A percentile compares a stretch with the other conserved stretches of the same genome.
Conservation (phyloP, 257 asterid species). For the Jacaranda mimosifolia region DNA sequence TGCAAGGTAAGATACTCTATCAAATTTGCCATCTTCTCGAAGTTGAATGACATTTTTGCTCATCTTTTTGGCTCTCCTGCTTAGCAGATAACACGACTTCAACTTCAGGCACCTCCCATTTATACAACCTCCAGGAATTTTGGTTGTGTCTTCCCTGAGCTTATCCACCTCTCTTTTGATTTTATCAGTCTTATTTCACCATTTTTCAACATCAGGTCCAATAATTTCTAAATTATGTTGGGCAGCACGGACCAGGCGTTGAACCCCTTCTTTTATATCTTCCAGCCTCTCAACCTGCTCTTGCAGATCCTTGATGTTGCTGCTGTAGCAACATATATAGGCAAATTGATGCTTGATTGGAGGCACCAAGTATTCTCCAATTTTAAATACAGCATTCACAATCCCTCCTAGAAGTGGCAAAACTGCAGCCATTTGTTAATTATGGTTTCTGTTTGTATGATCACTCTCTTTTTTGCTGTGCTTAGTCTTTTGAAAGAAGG, state of each 20-base stretch:
- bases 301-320: constrained; percentile 15
- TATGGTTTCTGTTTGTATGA: not conserved
- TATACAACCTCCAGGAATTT: constrained; percentile 25
- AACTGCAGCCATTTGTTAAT: not conserved
- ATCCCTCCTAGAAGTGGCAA: constrained; percentile 8
- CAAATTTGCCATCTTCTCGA: constrained; percentile 14
- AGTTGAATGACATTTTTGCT: not conserved
- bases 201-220: constrained; percentile 14
- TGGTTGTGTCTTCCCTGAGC: constrained; percentile 6
- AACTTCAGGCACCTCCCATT: constrained; percentile 25
- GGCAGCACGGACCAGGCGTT: constrained; percentile 27
- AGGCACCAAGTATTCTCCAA: constrained; percentile 22
- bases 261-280: constrained; percentile 2
- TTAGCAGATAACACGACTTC: constrained; percentile 18
- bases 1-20: constrained; percentile 24
- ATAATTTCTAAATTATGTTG: constrained; percentile 19
- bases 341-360: constrained; percentile 27
- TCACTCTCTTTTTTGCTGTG: not conserved
- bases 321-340: constrained; percentile 26
- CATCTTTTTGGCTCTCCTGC: constrained; percentile 30
- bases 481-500: not conserved
- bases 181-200: constrained; percentile 16
- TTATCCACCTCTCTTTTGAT: not conserved
- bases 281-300: constrained; percentile 16
- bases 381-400: not conserved